Evolutionary conservation across 441 rosid species (phyloP).

Genomic region (Syzygium malaccense): DNA sequence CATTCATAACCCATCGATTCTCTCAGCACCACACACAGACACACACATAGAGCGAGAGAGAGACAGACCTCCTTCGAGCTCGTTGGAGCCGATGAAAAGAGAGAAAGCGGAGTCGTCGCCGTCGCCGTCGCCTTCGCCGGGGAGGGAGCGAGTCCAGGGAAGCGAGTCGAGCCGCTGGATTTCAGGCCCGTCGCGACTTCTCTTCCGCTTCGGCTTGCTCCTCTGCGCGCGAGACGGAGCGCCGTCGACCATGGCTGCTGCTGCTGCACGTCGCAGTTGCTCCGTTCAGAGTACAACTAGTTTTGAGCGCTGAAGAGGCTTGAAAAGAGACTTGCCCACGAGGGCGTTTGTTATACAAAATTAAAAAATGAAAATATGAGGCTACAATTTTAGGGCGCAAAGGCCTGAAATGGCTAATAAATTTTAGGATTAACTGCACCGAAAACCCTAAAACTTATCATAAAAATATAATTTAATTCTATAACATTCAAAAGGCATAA

Average conservation of each 20-base stretch:
- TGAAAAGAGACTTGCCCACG: neutral
- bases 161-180: slow-evolving; percentile 49
- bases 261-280: neutral
- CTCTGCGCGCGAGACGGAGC: slow-evolving; percentile 9
- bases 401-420: neutral
- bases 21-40: neutral
- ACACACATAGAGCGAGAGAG: neutral
- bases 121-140: slow-evolving; percentile 23
- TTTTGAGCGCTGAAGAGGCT: neutral
- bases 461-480: too few relatives aligned
- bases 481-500: too few relatives aligned
- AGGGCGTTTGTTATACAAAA: neutral
- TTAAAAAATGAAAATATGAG: neutral
- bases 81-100: slow-evolving; percentile 48
- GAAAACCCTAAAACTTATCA: too few relatives aligned
- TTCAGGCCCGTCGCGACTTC: slow-evolving; percentile 24
- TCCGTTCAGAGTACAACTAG: neutral
- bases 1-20: neutral
- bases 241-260: slow-evolving; percentile 19
- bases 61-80: slow-evolving; percentile 76
- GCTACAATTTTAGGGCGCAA: neutral
- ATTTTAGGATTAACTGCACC: too few relatives aligned
- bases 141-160: slow-evolving; percentile 48
- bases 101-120: slow-evolving; percentile 34
- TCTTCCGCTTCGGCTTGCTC: slow-evolving; percentile 37